phyloP scores from a whole-genome alignment of 768 basidiomycete species.

The Tephrocybe sp. region DNA sequence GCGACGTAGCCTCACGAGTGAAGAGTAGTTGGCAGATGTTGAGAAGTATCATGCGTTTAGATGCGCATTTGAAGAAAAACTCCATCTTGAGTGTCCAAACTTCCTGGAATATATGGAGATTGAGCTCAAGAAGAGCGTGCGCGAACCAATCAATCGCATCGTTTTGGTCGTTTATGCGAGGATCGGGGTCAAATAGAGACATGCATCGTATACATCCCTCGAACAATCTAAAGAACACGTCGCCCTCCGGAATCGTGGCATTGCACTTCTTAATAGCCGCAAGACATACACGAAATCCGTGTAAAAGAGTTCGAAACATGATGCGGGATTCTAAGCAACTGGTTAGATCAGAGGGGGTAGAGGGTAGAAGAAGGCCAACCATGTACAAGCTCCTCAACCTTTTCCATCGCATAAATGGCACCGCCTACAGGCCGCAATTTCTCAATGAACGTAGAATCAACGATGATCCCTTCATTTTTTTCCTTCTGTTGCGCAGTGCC shows the following conservation, averaged over 20 bases:
- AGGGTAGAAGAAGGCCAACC: conserved; percentile 43
- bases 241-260: conserved; percentile 77
- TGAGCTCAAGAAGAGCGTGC: conserved; percentile 74
- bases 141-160: conserved; percentile 88
- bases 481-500: conserved; percentile 49
- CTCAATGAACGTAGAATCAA: conserved; percentile 74
- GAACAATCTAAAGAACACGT: conserved; percentile 85
- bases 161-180: conserved; percentile 55
- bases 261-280: conserved; percentile 76
- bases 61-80: conserved; percentile 80
- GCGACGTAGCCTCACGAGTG: conserved; percentile 68
- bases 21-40: conserved; percentile 85
- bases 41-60: conserved; percentile 75
- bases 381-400: conserved; percentile 75
- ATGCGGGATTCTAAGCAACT: conserved; percentile 68
- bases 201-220: conserved; percentile 82
- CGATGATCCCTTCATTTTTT: conserved; percentile 31
- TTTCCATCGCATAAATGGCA: conserved; percentile 75
- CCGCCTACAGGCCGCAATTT: conserved; percentile 80
- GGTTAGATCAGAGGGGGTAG: conserved; percentile 7
- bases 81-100: conserved; percentile 93
- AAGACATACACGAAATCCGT: conserved; percentile 82
- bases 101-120: conserved; percentile 92
- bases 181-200: conserved; percentile 74
- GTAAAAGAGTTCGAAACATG: conserved; percentile 84